Conservation (phyloP, 352 stramenopile species). For the Phytophthora litchii region DNA sequence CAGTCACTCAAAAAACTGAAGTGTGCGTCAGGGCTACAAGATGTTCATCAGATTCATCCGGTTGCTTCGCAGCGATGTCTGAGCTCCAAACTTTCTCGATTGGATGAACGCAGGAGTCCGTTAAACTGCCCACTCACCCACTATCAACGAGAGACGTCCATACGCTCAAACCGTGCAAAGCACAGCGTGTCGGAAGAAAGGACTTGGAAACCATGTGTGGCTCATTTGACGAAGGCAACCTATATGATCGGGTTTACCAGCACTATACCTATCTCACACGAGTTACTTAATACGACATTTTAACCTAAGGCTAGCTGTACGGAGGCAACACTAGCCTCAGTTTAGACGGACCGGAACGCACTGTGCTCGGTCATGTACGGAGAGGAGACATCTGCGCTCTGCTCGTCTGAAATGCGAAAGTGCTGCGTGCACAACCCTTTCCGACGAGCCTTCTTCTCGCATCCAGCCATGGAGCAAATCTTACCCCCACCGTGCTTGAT, state of each 20-base stretch:
- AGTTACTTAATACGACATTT: slow-evolving; percentile 40
- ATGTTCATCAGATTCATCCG: not conserved
- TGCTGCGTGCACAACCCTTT: slow-evolving; percentile 86
- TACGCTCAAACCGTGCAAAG: slow-evolving; percentile 2
- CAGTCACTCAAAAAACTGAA: slow-evolving; percentile 8
- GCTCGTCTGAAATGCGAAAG: slow-evolving; percentile 63
- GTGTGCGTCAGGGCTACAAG: not conserved
- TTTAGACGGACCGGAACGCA: slow-evolving; percentile 34
- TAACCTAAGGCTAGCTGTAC: slow-evolving; percentile 31
- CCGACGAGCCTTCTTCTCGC: slow-evolving; percentile 82
- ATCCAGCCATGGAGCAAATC: slow-evolving; percentile 75
- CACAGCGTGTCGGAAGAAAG: slow-evolving; percentile 8
- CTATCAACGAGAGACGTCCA: not conserved
- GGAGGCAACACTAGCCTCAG: slow-evolving; percentile 2
- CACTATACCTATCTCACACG: slow-evolving; percentile 30
- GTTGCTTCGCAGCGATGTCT: not conserved
- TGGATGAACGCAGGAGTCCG: not conserved
- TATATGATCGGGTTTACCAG: slow-evolving; percentile 22
- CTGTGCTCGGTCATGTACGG: slow-evolving; percentile 25
- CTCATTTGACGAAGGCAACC: slow-evolving; percentile 5
- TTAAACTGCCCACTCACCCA: slow-evolving; percentile 1
- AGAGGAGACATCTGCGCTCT: slow-evolving; percentile 23
- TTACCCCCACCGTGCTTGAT: slow-evolving; percentile 87
- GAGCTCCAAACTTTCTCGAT: slow-evolving; percentile 18
- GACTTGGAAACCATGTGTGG: not conserved